Evolutionary conservation across 345 rosid species (phyloP).

Genomic region (Eucalyptus urophylla): DNA sequence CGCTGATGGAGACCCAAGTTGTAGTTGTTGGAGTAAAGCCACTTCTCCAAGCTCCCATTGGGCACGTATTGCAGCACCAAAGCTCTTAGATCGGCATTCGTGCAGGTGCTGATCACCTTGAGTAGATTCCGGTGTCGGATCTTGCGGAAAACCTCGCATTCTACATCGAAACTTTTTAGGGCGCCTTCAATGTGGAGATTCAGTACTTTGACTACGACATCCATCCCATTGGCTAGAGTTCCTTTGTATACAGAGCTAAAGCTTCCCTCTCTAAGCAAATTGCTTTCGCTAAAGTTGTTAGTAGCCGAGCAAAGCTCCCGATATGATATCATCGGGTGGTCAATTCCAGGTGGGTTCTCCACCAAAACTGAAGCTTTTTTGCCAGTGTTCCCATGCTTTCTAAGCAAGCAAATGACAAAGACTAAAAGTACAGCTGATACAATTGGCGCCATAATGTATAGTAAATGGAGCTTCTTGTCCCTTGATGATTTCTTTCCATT

Average conservation of each 20-base stretch:
- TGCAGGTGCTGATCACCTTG: conserved; percentile 1
- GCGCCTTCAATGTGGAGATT: background rate
- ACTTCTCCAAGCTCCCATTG: background rate
- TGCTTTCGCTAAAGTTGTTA: background rate
- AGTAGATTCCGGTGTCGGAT: conserved; percentile 1
- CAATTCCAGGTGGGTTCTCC: background rate
- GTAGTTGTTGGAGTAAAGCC: background rate
- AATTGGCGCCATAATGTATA: background rate
- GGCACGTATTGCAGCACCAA: conserved; percentile 1
- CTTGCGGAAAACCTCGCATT: background rate
- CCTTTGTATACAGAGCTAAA: background rate
- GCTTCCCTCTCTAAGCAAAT: background rate
- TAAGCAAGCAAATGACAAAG: background rate
- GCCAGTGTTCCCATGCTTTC: background rate
- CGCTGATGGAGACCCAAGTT: background rate
- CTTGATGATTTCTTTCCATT: background rate
- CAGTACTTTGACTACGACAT: background rate
- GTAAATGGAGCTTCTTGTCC: background rate
- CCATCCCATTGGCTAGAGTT: background rate
- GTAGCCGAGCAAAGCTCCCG: background rate
- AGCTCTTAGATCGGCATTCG: background rate
- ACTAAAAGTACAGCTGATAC: background rate
- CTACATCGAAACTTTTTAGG: background rate
- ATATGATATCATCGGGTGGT: background rate
- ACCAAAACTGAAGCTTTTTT: too few species aligned